Evolutionary conservation across 495 filamentous ascomycete genomes (phyloP).

Genomic region (Xylaria acuta): DNA sequence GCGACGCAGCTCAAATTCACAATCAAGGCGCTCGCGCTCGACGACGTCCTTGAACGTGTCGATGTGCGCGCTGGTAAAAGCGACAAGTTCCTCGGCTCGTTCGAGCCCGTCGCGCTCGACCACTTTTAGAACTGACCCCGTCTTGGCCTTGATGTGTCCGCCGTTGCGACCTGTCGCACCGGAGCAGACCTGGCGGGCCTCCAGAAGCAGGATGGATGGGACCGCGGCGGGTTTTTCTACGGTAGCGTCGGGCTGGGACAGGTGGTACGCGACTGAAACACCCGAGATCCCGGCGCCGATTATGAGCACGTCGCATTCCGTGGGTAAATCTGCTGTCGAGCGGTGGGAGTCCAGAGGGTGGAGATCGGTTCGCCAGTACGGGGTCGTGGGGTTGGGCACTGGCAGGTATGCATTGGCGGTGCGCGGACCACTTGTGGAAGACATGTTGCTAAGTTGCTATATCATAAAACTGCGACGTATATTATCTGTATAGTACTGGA

Average conservation of each 20-base stretch:
- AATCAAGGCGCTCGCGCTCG: conserved; percentile 41
- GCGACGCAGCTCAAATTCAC: conserved; percentile 42
- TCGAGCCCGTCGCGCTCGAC: conserved; percentile 42
- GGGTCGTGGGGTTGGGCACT: conserved; percentile 30
- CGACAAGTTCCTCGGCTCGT: conserved; percentile 33
- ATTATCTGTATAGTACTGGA: background rate
- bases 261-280: conserved; percentile 34
- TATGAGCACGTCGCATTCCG: conserved; percentile 36
- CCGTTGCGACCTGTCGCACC: conserved; percentile 54
- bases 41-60: conserved; percentile 44
- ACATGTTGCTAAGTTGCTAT: conserved; percentile 6
- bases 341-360: conserved; percentile 39
- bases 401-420: conserved; percentile 21
- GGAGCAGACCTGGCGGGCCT: conserved; percentile 48
- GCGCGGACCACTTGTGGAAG: background rate
- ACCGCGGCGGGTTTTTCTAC: background rate
- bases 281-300: conserved; percentile 40
- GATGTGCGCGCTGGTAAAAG: conserved; percentile 38
- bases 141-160: conserved; percentile 43
- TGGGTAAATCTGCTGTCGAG: conserved; percentile 36
- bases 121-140: conserved; percentile 23
- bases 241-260: conserved; percentile 17
- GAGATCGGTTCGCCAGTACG: conserved; percentile 38
- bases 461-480: background rate
- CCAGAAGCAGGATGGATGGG: conserved; percentile 43